Conservation (phyloP, 169 alveolate species). For the Plasmodium adleri region DNA sequence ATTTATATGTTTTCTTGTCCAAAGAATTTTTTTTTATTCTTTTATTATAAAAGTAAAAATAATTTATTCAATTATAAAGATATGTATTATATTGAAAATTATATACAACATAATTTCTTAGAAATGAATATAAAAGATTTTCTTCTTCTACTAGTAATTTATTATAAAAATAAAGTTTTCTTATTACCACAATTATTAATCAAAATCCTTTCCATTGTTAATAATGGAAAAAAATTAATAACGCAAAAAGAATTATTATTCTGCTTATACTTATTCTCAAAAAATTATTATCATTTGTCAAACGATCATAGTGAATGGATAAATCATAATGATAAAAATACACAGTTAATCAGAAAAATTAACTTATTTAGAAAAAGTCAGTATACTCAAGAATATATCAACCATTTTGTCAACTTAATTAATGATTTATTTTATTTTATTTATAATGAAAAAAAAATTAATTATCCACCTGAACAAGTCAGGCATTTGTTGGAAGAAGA, state of each 20-base stretch:
- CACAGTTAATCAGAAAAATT: conserved; percentile 11
- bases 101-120: conserved; percentile 27
- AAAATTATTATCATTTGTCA: conserved; percentile 54
- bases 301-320: background rate
- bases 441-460: conserved; percentile 47
- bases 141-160: conserved; percentile 24
- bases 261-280: conserved; percentile 44
- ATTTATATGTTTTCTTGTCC: conserved; percentile 42
- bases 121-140: conserved; percentile 72
- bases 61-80: conserved; percentile 52
- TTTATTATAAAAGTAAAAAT: conserved; percentile 74
- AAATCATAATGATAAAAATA: background rate
- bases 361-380: conserved; percentile 44
- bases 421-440: conserved; percentile 40
- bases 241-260: conserved; percentile 27
- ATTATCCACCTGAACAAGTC: conserved; percentile 37
- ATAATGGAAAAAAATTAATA: conserved; percentile 38
- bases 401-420: conserved; percentile 21
- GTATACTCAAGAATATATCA: conserved; percentile 45
- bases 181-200: conserved; percentile 59
- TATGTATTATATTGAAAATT: conserved; percentile 60
- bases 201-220: conserved; percentile 55
- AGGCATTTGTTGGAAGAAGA: background rate
- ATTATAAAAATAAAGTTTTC: conserved; percentile 28
- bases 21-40: conserved; percentile 39